phyloP scores from a whole-genome alignment of 2,329 filamentous ascomycete genomes.

The Triangularia setosa region DNA sequence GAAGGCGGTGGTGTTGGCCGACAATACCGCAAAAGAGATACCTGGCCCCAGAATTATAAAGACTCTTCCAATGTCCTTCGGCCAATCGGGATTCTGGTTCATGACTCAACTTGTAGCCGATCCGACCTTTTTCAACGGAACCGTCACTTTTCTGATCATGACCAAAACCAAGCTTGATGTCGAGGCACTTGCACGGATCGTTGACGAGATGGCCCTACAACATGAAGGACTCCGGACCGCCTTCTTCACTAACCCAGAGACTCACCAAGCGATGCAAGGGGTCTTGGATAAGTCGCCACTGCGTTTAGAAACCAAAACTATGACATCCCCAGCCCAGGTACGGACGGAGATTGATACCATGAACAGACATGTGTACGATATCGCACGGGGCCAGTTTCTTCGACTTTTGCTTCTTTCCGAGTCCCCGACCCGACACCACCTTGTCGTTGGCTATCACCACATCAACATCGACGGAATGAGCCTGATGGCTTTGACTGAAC shows the following conservation, averaged over 20 bases:
- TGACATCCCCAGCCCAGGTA: background rate
- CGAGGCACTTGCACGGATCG: background rate
- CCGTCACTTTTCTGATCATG: conserved; percentile 4
- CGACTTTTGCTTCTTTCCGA: conserved; percentile 35
- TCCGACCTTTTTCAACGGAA: conserved; percentile 9
- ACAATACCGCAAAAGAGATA: background rate
- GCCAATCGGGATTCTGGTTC: conserved; percentile 11
- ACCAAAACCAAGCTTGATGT: conserved; percentile 2
- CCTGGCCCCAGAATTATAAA: background rate
- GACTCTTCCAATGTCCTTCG: conserved; percentile 7
- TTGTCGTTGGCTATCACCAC: conserved; percentile 45
- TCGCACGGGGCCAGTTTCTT: conserved; percentile 35
- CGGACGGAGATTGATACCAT: conserved; percentile 3
- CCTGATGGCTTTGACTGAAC: conserved; percentile 3
- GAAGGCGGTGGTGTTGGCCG: too few relatives aligned
- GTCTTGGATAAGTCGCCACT: conserved; percentile 1
- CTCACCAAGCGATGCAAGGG: conserved; percentile 3
- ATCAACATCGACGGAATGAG: conserved; percentile 24
- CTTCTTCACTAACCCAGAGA: conserved; percentile 8
- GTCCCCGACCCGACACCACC: conserved; percentile 32
- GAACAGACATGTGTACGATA: conserved; percentile 30
- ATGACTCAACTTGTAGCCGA: conserved; percentile 6
- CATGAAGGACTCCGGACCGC: conserved; percentile 11
- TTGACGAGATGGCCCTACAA: conserved; percentile 5
- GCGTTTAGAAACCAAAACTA: conserved; percentile 4